A percentile compares a stretch with the other conserved stretches of the same genome.
Evolutionary conservation across 257 asterid species (phyloP).

Genomic region (Salvia rosmarinus): DNA sequence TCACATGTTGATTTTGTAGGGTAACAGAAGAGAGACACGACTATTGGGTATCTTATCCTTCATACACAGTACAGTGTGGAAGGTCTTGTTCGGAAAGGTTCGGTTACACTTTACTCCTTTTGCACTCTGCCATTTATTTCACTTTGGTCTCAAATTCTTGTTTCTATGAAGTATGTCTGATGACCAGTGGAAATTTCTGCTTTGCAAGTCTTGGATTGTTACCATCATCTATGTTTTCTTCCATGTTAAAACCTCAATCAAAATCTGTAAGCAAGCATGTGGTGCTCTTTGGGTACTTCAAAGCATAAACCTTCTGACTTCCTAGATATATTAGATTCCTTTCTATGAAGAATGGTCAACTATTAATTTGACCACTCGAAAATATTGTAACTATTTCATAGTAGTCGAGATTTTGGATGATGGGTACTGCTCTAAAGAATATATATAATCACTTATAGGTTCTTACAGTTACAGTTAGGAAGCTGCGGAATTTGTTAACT

Average conservation of each 20-base stretch:
- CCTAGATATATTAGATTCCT: neutral
- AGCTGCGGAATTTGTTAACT: too few relatives aligned
- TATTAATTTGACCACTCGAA: too few relatives aligned
- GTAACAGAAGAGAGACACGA: conserved; percentile 87
- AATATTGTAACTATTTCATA: too few relatives aligned
- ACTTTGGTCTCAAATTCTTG: neutral
- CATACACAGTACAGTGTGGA: conserved; percentile 94
- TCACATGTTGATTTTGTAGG: conserved; percentile 48
- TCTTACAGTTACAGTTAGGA: too few relatives aligned
- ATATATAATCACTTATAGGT: too few relatives aligned
- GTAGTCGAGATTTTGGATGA: too few relatives aligned
- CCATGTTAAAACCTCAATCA: neutral
- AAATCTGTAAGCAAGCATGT: neutral
- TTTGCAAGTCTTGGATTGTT: neutral
- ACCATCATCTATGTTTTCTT: neutral
- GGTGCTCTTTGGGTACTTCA: neutral
- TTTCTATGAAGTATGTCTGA: neutral
- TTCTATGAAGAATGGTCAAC: too few relatives aligned
- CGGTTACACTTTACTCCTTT: conserved; percentile 15
- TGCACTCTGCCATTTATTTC: neutral
- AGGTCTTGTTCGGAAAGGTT: conserved; percentile 90
- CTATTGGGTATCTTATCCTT: conserved; percentile 83
- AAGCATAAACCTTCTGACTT: neutral
- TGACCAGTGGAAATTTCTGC: neutral
- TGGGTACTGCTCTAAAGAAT: too few relatives aligned